phyloP scores from a whole-genome alignment of 164 flowering plant species.

The Platanus orientalis region DNA sequence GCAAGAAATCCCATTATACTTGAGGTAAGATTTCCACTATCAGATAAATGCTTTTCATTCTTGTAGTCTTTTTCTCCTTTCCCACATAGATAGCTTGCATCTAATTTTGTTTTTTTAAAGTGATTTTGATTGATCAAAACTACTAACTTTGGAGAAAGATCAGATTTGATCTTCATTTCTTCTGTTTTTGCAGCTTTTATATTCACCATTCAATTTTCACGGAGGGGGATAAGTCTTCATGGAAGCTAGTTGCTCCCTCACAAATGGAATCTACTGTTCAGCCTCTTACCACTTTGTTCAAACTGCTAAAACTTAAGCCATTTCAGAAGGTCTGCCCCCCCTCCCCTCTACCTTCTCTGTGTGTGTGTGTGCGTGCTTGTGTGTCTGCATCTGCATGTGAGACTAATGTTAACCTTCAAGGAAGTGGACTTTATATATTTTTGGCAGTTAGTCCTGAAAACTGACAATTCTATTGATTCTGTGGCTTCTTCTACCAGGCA shows the following conservation, averaged over 20 bases:
- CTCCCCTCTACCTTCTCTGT: neutral
- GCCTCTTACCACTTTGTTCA: slow-evolving; percentile 52
- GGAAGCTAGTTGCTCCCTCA: slow-evolving; percentile 39
- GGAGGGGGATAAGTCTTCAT: slow-evolving; percentile 37
- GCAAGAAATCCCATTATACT: slow-evolving; percentile 61
- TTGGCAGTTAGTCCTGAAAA: no score
- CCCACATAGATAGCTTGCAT: neutral
- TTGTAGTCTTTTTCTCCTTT: neutral
- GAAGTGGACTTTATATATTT: neutral
- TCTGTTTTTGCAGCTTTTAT: slow-evolving; percentile 45
- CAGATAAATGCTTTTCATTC: neutral
- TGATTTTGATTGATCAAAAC: neutral
- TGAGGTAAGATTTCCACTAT: slow-evolving; percentile 37
- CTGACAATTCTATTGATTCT: slow-evolving; percentile 5
- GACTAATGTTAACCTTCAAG: neutral
- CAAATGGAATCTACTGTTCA: slow-evolving; percentile 37
- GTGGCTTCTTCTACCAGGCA: slow-evolving; percentile 40
- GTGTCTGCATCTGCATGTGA: no score
- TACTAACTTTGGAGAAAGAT: neutral
- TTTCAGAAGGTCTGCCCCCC: slow-evolving; percentile 40
- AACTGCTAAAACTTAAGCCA: slow-evolving; percentile 47
- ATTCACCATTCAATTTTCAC: slow-evolving; percentile 58
- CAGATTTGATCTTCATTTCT: neutral
- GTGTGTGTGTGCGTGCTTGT: no score
- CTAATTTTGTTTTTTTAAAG: neutral